Percentiles rank a stretch among this genome's conserved stretches.
Conservation (phyloP, 2,329 filamentous ascomycete genomes). For the Botryotinia narcissicola region DNA sequence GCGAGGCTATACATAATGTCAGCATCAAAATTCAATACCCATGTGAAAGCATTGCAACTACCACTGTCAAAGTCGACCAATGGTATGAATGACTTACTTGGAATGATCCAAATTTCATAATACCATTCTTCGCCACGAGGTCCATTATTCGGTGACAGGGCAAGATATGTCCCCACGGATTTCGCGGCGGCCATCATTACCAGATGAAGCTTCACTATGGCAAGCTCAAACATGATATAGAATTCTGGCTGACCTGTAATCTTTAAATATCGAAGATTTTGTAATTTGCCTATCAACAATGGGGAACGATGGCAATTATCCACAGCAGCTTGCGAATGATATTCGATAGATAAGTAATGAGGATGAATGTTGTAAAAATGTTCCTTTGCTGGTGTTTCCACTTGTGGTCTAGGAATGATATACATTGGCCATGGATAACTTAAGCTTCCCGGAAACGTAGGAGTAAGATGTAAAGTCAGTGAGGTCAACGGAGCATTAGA, state of each 20-base stretch:
- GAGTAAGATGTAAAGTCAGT: slow-evolving; percentile 10
- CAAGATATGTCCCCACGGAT: neutral
- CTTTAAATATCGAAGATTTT: slow-evolving; percentile 15
- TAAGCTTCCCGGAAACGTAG: slow-evolving; percentile 15
- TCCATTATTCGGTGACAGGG: slow-evolving; percentile 18
- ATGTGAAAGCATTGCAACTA: neutral
- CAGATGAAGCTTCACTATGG: slow-evolving; percentile 18
- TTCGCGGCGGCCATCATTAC: slow-evolving; percentile 18
- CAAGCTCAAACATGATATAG: slow-evolving; percentile 15
- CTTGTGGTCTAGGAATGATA: slow-evolving; percentile 10
- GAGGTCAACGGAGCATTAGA: slow-evolving; percentile 13
- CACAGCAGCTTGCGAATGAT: slow-evolving; percentile 17
- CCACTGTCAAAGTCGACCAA: neutral
- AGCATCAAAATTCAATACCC: neutral
- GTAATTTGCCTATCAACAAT: slow-evolving; percentile 15
- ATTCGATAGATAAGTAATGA: slow-evolving; percentile 12
- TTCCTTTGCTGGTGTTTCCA: slow-evolving; percentile 15
- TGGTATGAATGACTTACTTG: slow-evolving; percentile 11
- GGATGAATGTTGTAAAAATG: slow-evolving; percentile 17
- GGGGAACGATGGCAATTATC: slow-evolving; percentile 12
- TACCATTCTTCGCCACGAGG: slow-evolving; percentile 18
- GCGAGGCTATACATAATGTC: neutral
- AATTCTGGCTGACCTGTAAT: slow-evolving; percentile 19
- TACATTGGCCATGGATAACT: slow-evolving; percentile 19
- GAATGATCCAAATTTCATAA: slow-evolving; percentile 20